A percentile compares a stretch with the other conserved stretches of the same genome.
Evolutionary conservation across 2,329 filamentous ascomycete genomes (phyloP).

Genomic region (Aureobasidium sp.): DNA sequence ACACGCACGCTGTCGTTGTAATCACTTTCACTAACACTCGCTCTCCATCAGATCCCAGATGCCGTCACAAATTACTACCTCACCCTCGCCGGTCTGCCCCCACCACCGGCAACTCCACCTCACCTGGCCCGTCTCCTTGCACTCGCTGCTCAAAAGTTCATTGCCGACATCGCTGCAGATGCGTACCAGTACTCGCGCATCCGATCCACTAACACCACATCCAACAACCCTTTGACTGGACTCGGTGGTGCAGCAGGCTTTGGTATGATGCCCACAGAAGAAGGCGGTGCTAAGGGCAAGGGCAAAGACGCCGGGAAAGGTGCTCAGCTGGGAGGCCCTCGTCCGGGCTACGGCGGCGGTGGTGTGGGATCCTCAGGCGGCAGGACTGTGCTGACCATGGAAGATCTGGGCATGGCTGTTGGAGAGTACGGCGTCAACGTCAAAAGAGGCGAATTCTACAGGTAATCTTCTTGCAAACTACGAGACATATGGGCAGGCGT

Average conservation of each 20-base stretch:
- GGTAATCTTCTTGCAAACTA: constrained; percentile 41
- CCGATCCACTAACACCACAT: constrained; percentile 80
- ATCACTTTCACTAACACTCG: background rate
- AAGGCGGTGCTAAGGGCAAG: constrained; percentile 41
- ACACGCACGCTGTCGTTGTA: too few species aligned
- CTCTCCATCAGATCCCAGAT: constrained; percentile 70
- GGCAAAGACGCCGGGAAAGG: constrained; percentile 29
- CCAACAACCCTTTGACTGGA: constrained; percentile 85
- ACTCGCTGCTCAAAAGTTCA: constrained; percentile 97
- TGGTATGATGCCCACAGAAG: constrained; percentile 49
- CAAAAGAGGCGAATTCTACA: constrained; percentile 94
- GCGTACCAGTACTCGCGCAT: constrained; percentile 97
- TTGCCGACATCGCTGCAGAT: constrained; percentile 93
- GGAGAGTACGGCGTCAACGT: constrained; percentile 97
- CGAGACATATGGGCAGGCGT: constrained; percentile 2
- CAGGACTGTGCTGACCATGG: constrained; percentile 93
- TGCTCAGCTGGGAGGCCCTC: constrained; percentile 40
- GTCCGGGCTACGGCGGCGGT: constrained; percentile 63
- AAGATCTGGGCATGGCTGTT: constrained; percentile 95
- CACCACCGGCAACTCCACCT: constrained; percentile 80
- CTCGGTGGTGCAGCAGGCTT: constrained; percentile 68
- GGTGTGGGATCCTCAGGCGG: constrained; percentile 84
- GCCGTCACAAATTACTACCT: constrained; percentile 98
- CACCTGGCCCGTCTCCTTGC: constrained; percentile 88
- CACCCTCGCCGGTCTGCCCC: constrained; percentile 87